Evolutionary conservation across 2,329 filamentous ascomycete genomes (phyloP).

Genomic region (Rhinocladiella mackenziei): DNA sequence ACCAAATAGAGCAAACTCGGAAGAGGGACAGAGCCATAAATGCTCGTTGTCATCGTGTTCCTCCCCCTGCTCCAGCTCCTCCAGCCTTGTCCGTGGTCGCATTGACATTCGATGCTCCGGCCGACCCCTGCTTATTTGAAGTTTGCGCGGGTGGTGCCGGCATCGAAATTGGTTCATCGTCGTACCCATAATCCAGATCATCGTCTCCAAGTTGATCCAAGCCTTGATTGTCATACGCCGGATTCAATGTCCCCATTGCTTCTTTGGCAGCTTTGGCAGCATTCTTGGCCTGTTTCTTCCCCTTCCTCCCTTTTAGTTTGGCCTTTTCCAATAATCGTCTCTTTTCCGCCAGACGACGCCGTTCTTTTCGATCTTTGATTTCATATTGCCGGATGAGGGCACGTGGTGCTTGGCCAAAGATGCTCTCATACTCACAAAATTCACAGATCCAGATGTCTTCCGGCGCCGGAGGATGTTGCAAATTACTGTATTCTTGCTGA

Average conservation of each 20-base stretch:
- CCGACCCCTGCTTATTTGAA: conserved; percentile 29
- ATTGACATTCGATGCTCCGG: conserved; percentile 14
- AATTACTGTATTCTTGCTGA: conserved; percentile 71
- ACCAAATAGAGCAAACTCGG: conserved; percentile 1
- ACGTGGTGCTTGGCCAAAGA: conserved; percentile 81
- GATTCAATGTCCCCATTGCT: conserved; percentile 33
- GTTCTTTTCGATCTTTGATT: conserved; percentile 82
- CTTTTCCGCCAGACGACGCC: conserved; percentile 81
- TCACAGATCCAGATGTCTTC: conserved; percentile 94
- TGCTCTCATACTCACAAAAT: conserved; percentile 95
- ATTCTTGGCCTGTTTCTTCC: conserved; percentile 74
- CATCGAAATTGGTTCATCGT: conserved; percentile 45
- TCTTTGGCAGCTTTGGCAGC: conserved; percentile 48
- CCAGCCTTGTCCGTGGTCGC: conserved; percentile 22
- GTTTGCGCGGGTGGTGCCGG: conserved; percentile 37
- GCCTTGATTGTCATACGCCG: conserved; percentile 40
- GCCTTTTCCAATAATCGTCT: conserved; percentile 82
- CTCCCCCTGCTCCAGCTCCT: conserved; percentile 23
- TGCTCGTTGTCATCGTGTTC: conserved; percentile 23
- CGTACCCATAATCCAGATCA: conserved; percentile 49
- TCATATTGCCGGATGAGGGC: conserved; percentile 89
- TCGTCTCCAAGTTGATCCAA: conserved; percentile 46
- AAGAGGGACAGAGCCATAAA: conserved; percentile 16
- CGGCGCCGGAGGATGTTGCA: conserved; percentile 63
- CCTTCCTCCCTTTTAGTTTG: conserved; percentile 87